Percentiles rank a stretch among this genome's conserved stretches.
phyloP scores from a whole-genome alignment of 2,329 filamentous ascomycete species.

The Pseudocercospora eumusae region DNA sequence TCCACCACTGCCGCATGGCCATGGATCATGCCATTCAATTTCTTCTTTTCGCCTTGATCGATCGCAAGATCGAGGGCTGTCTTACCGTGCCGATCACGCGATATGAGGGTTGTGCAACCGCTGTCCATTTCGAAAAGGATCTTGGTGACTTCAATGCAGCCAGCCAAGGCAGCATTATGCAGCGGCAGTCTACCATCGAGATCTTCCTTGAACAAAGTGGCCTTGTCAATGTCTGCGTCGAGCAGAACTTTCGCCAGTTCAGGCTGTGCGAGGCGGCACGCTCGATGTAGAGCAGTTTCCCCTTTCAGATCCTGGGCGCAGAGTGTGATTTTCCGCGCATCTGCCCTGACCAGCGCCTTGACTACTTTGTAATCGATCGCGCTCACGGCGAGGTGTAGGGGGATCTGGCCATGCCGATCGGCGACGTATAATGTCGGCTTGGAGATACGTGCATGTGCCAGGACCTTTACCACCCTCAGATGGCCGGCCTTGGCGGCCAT shows the following conservation, averaged over 20 bases:
- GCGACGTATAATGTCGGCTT: neutral
- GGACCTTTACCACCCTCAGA: constrained; percentile 1
- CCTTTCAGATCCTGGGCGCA: neutral
- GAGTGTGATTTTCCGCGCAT: neutral
- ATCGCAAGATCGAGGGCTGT: constrained; percentile 9
- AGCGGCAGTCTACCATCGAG: neutral
- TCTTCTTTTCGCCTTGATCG: neutral
- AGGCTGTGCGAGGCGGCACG: neutral
- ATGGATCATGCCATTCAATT: neutral
- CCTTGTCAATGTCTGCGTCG: neutral
- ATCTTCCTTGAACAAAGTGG: neutral
- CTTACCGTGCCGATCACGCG: neutral
- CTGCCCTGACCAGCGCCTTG: neutral
- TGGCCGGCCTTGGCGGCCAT: neutral
- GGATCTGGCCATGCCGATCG: constrained; percentile 4
- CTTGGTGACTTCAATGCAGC: neutral
- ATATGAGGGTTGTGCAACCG: neutral
- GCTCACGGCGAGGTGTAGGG: constrained; percentile 7
- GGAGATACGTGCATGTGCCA: neutral
- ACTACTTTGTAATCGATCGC: neutral
- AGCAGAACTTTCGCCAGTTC: neutral
- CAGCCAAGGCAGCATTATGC: neutral
- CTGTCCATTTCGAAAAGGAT: neutral
- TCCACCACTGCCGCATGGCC: neutral
- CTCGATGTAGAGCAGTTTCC: constrained; percentile 3